A percentile compares a stretch with the other conserved stretches of the same genome.
Conservation (phyloP, 345 rosid species). For the Nasturtium officinale region DNA sequence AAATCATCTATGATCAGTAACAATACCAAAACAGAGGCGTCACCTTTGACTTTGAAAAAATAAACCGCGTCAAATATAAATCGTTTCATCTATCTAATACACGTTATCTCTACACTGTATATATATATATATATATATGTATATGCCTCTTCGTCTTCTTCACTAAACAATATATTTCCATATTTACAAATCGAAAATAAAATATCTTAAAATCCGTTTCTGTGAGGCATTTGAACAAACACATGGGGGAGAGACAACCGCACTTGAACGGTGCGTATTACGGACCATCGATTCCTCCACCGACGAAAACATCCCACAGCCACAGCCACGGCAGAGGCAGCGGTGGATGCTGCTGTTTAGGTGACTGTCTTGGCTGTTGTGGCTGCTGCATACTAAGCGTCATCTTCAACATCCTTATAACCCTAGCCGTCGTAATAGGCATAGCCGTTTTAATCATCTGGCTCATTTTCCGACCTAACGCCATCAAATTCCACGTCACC, state of each 20-base stretch:
- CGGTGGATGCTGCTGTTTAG: slow-evolving; percentile 39
- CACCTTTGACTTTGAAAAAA: slow-evolving; percentile 34
- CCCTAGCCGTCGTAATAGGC: slow-evolving; percentile 47
- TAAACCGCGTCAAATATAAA: slow-evolving; percentile 40
- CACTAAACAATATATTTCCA: neutral
- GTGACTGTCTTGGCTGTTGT: slow-evolving; percentile 44
- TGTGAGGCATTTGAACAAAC: slow-evolving; percentile 8
- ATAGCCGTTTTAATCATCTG: slow-evolving; percentile 56
- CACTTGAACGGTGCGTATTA: slow-evolving; percentile 67
- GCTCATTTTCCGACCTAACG: slow-evolving; percentile 69
- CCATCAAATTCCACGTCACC: slow-evolving; percentile 55
- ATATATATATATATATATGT: slow-evolving; percentile 33
- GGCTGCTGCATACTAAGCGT: slow-evolving; percentile 64
- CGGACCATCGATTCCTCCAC: slow-evolving; percentile 69
- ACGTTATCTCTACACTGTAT: slow-evolving; percentile 31
- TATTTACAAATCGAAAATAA: neutral
- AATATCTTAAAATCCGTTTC: neutral
- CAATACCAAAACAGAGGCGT: slow-evolving; percentile 6
- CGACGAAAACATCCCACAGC: slow-evolving; percentile 49
- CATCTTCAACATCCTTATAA: slow-evolving; percentile 54
- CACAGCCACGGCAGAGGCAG: slow-evolving; percentile 51
- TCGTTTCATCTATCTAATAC: slow-evolving; percentile 32
- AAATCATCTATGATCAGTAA: slow-evolving; percentile 10
- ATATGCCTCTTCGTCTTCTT: neutral
- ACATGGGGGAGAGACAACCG: slow-evolving; percentile 61